Conservation (phyloP, 345 rosid species). For the Populus euphratica region DNA sequence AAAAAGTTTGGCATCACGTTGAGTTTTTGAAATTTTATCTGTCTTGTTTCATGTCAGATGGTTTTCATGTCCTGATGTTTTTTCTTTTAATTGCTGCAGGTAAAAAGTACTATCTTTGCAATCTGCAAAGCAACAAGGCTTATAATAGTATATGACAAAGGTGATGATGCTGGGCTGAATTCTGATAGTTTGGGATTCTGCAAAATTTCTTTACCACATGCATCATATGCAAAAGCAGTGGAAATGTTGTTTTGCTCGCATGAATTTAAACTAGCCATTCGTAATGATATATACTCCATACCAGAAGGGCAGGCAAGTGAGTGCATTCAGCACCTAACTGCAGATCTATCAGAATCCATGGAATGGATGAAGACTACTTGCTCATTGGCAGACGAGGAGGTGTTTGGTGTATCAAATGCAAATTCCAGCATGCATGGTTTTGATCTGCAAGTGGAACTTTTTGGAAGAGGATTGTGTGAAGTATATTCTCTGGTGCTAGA, state of each 20-base stretch:
- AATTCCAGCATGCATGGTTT: slow-evolving; percentile 22
- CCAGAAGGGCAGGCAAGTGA: slow-evolving; percentile 92
- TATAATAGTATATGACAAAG: slow-evolving; percentile 23
- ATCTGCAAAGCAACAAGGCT: slow-evolving; percentile 74
- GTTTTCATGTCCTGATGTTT: slow-evolving; percentile 12
- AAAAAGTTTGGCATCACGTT: background rate
- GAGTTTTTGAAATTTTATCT: background rate
- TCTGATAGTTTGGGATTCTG: slow-evolving; percentile 17
- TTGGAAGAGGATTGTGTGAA: slow-evolving; percentile 71
- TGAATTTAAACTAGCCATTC: slow-evolving; percentile 53
- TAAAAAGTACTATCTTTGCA: slow-evolving; percentile 52
- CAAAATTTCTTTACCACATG: slow-evolving; percentile 26
- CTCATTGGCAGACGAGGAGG: slow-evolving; percentile 25
- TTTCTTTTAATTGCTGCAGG: slow-evolving; percentile 48
- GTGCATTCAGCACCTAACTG: slow-evolving; percentile 52
- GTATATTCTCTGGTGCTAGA: slow-evolving; percentile 57
- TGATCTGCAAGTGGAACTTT: slow-evolving; percentile 49
- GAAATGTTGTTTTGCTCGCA: slow-evolving; percentile 49
- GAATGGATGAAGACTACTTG: slow-evolving; percentile 56
- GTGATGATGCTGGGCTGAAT: slow-evolving; percentile 21
- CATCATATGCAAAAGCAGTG: slow-evolving; percentile 42
- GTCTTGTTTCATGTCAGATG: background rate
- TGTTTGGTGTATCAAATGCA: slow-evolving; percentile 13
- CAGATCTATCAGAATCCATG: slow-evolving; percentile 57
- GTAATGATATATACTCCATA: slow-evolving; percentile 51